Evolutionary conservation across 805 yeast species (phyloP), one percentile per base, ranked within the genome.

Genomic region (Kazachstania africana): DNA sequence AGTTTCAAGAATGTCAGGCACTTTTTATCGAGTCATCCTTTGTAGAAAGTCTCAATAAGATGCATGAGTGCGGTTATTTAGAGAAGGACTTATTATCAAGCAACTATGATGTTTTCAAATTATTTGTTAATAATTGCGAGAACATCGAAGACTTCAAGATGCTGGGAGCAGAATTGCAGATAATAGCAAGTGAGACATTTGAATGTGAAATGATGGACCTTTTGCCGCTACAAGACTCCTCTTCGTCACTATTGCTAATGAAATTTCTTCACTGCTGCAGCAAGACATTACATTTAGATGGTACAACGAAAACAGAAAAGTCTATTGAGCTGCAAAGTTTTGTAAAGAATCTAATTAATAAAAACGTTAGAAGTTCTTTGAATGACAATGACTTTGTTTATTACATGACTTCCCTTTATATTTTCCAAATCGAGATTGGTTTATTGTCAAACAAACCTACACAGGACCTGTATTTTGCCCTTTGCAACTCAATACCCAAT

Each of bases 11-110:
- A 20, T 50, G 54, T 27, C 10, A 43, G 3, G 29, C 36, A 12
- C 32, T 37, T n/a, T 48, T 38, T 29, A 34, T 50, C 3, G 36
- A 38, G 26, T 51, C 55, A 9, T 36, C 46, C 12, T n/a, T 31
- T 10, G 39, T 40, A 19, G 34, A 34, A 12, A 42, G 50, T 19
- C 28, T 52, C 14, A 45, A 47, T 26, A 35, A 26, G 24, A 41
- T 53, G 49, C 26, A 31, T 9, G 27, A 35, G 3, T 34, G 27
- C 28, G 47, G 39, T 0, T 30, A 44, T 6, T 35, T 50, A 15
- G 17, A 26, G 17, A 18, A 26, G 15, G 37, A 32, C 6, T 17
- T 13, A n/a, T 14, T 41, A 26, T 21, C 12, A 14, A 23, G 24
- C 2, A 23, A 36, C 19, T 16, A 24, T 8, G 25, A 36, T 16